A percentile compares a stretch with the other conserved stretches of the same genome.
phyloP scores from a whole-genome alignment of 164 flowering plant species.

The Platanus orientalis region DNA sequence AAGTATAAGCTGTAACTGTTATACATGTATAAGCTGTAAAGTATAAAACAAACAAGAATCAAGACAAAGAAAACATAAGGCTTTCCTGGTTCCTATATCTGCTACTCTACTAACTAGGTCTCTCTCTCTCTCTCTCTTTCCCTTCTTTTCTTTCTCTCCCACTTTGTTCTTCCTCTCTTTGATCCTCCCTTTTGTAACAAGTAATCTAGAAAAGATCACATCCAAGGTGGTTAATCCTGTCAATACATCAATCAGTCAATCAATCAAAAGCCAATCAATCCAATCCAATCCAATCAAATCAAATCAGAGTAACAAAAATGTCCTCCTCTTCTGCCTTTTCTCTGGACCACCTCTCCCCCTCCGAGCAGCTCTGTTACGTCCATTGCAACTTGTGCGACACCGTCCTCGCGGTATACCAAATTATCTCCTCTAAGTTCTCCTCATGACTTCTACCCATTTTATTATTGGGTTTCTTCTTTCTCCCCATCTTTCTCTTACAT shows the following conservation, averaged over 20 bases:
- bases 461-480: conserved; percentile 1
- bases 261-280: conserved; percentile 20
- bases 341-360: conserved; percentile 74
- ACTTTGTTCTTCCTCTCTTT: conserved; percentile 2
- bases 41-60: too few species aligned
- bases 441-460: background rate
- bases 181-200: conserved; percentile 11
- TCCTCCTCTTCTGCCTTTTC: conserved; percentile 67
- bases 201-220: conserved; percentile 19
- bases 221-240: conserved; percentile 27
- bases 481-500: conserved; percentile 3
- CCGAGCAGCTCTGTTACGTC: conserved; percentile 95
- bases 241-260: conserved; percentile 22
- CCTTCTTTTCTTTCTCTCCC: background rate
- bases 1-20: too few species aligned
- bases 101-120: background rate
- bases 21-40: too few species aligned
- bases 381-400: conserved; percentile 90
- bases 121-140: conserved; percentile 1
- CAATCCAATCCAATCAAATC: conserved; percentile 30
- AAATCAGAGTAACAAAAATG: conserved; percentile 26
- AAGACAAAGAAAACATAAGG: too few species aligned
- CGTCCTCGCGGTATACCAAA: conserved; percentile 72
- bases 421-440: conserved; percentile 1
- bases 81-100: too few species aligned